These are phyloP conservation scores for Penicillium occitanis DNA, from an alignment of 2,329 filamentous ascomycete genomes.

Conservation along the genomic window DNA sequence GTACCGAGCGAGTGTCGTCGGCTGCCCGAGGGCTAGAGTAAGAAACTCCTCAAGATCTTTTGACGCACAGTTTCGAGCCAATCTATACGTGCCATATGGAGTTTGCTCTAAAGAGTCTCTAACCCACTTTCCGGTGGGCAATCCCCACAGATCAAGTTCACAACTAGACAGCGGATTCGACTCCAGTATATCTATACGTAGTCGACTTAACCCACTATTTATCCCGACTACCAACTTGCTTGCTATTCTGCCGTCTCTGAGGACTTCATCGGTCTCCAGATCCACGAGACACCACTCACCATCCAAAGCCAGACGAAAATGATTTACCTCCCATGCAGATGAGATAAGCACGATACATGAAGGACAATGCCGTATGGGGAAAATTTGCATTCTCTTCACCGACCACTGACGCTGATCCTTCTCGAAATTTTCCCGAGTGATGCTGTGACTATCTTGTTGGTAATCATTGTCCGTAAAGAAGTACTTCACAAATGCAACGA, in stretches of 20 bases:
- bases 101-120: slow-evolving; percentile 15
- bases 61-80: slow-evolving; percentile 68
- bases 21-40: slow-evolving; percentile 68
- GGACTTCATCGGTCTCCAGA: background rate
- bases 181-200: slow-evolving; percentile 34
- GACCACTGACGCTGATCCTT: slow-evolving; percentile 46
- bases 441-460: slow-evolving; percentile 2
- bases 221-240: slow-evolving; percentile 60
- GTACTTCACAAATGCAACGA: slow-evolving; percentile 70
- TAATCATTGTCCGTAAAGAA: slow-evolving; percentile 56
- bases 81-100: slow-evolving; percentile 21
- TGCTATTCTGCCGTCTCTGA: slow-evolving; percentile 58
- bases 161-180: slow-evolving; percentile 50
- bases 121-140: slow-evolving; percentile 67
- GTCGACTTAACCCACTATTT: slow-evolving; percentile 19
- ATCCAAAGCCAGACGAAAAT: slow-evolving; percentile 88
- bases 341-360: slow-evolving; percentile 68
- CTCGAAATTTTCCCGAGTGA: background rate
- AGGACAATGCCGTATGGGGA: slow-evolving; percentile 93
- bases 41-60: slow-evolving; percentile 72
- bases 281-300: slow-evolving; percentile 87
- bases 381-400: slow-evolving; percentile 65
- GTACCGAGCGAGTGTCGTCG: slow-evolving; percentile 73
- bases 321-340: slow-evolving; percentile 70
- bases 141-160: slow-evolving; percentile 58